Evolutionary conservation across 805 yeast species (phyloP), one percentile per base, ranked within the genome.

Genomic region (Wickerhamiella dianesei): DNA sequence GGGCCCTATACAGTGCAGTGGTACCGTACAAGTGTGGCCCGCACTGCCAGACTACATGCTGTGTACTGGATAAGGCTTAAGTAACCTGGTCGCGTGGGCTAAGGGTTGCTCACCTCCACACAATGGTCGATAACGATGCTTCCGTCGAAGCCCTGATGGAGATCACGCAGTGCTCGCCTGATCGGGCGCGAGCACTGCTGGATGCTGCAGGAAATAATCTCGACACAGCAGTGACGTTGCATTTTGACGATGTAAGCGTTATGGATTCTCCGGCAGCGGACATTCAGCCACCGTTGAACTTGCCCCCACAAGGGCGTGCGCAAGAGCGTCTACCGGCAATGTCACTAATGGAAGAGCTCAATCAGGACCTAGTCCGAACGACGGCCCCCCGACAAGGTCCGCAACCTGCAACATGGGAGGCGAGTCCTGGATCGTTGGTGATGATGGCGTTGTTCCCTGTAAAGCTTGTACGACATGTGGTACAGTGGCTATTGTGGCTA

Each of bases 361-460:
- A 55, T 22, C 59, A 53, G 14, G 51, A 49, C 1, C 53, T 53
- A 44, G 56, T 56, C 13, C 46, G 55, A 14, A 18, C 60, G 25
- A 49, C 59, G 8, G 66, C 70, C 0, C 59, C 64, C 4, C 56
- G 64, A 17, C 51, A 58, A 4, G 47, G 49, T n/a, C 52, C 56
- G 1, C 44, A 43, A 12, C 58, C 68, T 12, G 54, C 58, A 5
- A 50, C 55, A 16, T 60, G 56, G 41, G 53, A 53, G 37, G 52
- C 60, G 16, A 48, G 54, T 2, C 48, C 61, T 5, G 61, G 63
- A 20, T 35, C 57, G 13, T 43, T 61, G 3, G 66, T 64, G 44
- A 41, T 64, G 9, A 40, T 64, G 3, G 46, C 67, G 35, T 55
- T 64, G 41, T 46, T 59, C 19, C 71, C 73, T 3, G 53, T 70